Conservation (phyloP, 1,139 yeast species). For the Nakaseomyces kungkrabaensis region DNA sequence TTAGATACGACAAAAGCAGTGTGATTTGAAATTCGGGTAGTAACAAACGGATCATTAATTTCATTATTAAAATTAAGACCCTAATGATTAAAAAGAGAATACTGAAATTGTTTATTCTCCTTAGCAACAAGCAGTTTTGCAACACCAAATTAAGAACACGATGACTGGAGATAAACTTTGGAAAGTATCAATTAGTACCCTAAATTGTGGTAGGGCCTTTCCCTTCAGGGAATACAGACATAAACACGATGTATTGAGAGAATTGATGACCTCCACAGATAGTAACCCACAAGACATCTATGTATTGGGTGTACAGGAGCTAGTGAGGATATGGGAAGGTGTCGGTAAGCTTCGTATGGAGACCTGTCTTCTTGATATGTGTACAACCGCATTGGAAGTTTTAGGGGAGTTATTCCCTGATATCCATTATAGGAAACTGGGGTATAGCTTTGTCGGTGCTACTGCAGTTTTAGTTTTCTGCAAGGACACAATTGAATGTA, state of each 20-base stretch:
- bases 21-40: neutral
- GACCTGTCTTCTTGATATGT: conserved; percentile 35
- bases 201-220: conserved; percentile 27
- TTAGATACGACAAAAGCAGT: neutral
- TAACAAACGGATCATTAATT: no score
- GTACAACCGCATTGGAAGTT: conserved; percentile 35
- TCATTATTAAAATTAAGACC: no score
- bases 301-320: conserved; percentile 69
- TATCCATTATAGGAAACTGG: conserved; percentile 38
- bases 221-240: conserved; percentile 13
- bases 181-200: conserved; percentile 18
- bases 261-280: conserved; percentile 9
- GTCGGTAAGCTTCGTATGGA: conserved; percentile 37
- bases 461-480: conserved; percentile 51
- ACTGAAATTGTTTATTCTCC: no score
- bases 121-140: no score
- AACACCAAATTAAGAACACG: neutral
- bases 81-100: no score
- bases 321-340: conserved; percentile 57
- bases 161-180: conserved; percentile 2
- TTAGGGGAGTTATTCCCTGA: conserved; percentile 33
- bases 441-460: conserved; percentile 49
- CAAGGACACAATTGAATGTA: conserved; percentile 31
- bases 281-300: conserved; percentile 37
- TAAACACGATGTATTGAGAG: conserved; percentile 2